These are phyloP conservation scores for Jatropha curcas DNA, from an alignment of 345 rosid genomes.

Conservation along the genomic window DNA sequence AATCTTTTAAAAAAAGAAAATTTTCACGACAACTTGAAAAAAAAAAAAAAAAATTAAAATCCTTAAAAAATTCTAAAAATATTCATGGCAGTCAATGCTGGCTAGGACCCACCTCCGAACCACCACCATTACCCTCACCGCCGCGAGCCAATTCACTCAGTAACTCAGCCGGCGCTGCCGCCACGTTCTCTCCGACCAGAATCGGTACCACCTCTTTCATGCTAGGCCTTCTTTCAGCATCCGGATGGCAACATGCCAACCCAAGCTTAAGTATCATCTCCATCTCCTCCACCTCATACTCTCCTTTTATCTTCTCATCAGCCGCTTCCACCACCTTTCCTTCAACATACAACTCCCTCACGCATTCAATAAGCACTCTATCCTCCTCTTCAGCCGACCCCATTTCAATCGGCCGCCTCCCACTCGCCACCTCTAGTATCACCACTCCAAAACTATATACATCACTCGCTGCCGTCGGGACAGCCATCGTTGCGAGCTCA, in stretches of 20 bases:
- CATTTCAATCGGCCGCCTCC: conserved; percentile 66
- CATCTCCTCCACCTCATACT: conserved; percentile 53
- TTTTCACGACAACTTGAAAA: background rate
- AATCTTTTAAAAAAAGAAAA: background rate
- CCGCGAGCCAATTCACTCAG: conserved; percentile 36
- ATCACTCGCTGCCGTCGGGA: conserved; percentile 68
- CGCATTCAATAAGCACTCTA: conserved; percentile 64
- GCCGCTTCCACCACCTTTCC: conserved; percentile 59
- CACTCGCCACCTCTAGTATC: conserved; percentile 75
- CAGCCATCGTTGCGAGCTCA: conserved; percentile 56
- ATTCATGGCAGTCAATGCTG: conserved; percentile 17
- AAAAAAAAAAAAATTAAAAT: background rate
- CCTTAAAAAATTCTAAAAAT: background rate
- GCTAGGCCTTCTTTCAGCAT: conserved; percentile 57
- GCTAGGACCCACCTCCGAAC: conserved; percentile 7
- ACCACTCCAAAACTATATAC: conserved; percentile 90
- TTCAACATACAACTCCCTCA: conserved; percentile 55
- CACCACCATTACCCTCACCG: conserved; percentile 5
- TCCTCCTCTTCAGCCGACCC: conserved; percentile 50
- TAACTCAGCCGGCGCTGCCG: conserved; percentile 40
- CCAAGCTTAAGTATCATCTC: conserved; percentile 76
- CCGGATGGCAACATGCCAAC: conserved; percentile 83
- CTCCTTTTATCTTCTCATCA: conserved; percentile 52
- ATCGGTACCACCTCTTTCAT: conserved; percentile 73
- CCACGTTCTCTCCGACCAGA: conserved; percentile 45